Base-by-base conservation (phyloP, 345 rosid species). In the Rhizophora mangle region DNA sequence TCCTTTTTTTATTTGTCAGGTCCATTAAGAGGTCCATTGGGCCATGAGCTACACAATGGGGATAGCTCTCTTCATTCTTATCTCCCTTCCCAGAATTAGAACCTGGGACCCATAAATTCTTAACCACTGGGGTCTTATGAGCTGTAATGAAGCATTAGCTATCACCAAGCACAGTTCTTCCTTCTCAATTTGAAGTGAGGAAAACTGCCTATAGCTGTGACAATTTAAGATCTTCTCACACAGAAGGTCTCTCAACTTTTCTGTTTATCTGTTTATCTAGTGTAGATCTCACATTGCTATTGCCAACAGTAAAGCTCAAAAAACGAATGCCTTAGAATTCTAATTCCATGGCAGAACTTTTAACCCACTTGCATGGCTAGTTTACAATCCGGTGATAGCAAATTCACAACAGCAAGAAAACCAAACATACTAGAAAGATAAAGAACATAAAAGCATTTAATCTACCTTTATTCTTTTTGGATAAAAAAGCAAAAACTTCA, bases 351-450 rank as follows among this genome's bases (percentile, higher is more conserved):
- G 24, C 13, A 49, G 37, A 64, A 62, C 27, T 65, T 57, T 65
- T 5, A 24, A 46, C 55, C 34, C 32, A 26, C 16, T 64, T 5
- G 3, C 8, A 15, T 27, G 24, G 19, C 37, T 24, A 30, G 57
- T 13, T 47, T 58, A 57, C 26, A 22, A 66, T 53, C 47, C n/a
- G 24, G 18, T 37, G 8, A 24, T 39, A 19, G 30, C 29, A 59
- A 39, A 36, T 19, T 21, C 9, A 10, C 22, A 36, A 21, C 7
- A 37, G 22, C 21, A 67, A 37, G 43, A 60, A 9, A 46, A 19
- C 26, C 54, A 34, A 49, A 55, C 32, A 68, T 34, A 68, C 37
- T 57, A 8, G 54, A 68, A 68, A 68, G 10, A 57, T 37, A 62
- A 8, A 56, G 5, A 29, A 34, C 62, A 34, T 37, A 36, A 34